Evolutionary conservation across 1,284 basidiomycete genomes (phyloP), one percentile per base, ranked within the genome.

Genomic region (Neonothopanus nambi): DNA sequence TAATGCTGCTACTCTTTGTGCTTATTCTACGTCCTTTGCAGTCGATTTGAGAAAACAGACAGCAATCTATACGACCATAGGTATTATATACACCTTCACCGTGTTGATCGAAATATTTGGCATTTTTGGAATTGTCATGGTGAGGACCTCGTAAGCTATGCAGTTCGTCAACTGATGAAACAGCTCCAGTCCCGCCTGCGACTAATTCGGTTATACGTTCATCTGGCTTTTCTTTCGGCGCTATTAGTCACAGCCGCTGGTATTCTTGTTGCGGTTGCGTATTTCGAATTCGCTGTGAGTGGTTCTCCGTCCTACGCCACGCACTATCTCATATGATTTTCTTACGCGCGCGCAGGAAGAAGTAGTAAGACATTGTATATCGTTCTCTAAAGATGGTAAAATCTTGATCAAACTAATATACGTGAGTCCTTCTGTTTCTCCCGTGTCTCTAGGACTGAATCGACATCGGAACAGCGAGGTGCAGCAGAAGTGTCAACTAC

Each of bases 281-380:
- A 54, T 35, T 54, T 54, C 38, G 41, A 47, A 28, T 54, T 54
- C 43, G 52, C 52, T 7, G 52, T 54, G 37, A 13, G 52, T 28
- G 30, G 20, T n/a, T n/a, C n/a, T n/a, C n/a, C n/a, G n/a, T n/a
- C n/a, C n/a, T 21, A 21, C 8, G 9, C 11, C 24, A 23, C n/a
- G 12, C 7, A 11, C 18, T 2, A 5, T 12, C 23, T 42, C 9
- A 36, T 17, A 21, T 33, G 4, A 2, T 33, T 33, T 33, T 33
- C 15, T 18, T 20, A 43, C n/a, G n/a, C 12, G 13, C 17, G 15
- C 36, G 21, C 30, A 54, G 52, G 52, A 54, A 40, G 52, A 54
- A 13, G 37, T 54, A 9, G 46, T 54, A 45, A 48, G 43, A 5
- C 52, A 54, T 18, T 54, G 52, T 35, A 46, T 54, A 21, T 48